Conservation (phyloP, 495 filamentous ascomycete genomes). For the Aspergillus nidulans region DNA sequence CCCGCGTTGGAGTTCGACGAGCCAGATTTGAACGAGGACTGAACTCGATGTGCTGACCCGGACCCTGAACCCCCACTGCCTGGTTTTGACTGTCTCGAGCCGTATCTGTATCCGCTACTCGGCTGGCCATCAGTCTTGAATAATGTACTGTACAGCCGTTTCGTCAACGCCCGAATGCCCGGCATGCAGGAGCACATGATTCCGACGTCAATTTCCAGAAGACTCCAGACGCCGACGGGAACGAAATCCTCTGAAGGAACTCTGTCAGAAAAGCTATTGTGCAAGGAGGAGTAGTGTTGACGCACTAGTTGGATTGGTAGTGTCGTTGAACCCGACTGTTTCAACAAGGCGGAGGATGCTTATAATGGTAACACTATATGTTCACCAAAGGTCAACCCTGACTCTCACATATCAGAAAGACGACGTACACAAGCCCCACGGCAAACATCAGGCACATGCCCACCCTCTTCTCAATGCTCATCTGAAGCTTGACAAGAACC, state of each 20-base stretch:
- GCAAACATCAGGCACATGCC: constrained; percentile 21
- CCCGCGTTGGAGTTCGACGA: no score
- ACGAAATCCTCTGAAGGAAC: constrained; percentile 16
- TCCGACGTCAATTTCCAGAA: constrained; percentile 21
- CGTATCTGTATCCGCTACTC: no score
- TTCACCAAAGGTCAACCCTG: no score
- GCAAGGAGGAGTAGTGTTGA: neutral
- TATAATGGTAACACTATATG: constrained; percentile 21
- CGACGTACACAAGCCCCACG: constrained; percentile 22
- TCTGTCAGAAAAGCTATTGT: neutral
- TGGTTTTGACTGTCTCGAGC: no score
- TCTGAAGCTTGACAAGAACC: constrained; percentile 21
- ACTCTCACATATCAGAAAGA: no score
- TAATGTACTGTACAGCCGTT: neutral
- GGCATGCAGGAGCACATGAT: constrained; percentile 22
- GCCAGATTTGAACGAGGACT: no score
- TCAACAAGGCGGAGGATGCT: constrained; percentile 14
- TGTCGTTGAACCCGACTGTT: constrained; percentile 14
- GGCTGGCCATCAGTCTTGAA: neutral
- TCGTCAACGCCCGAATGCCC: constrained; percentile 11
- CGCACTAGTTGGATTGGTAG: constrained; percentile 20
- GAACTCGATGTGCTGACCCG: no score
- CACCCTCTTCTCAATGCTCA: constrained; percentile 14
- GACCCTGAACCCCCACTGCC: no score
- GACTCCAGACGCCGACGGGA: constrained; percentile 16